These are phyloP conservation scores for Thermochaetoides thermophila DNA, from an alignment of 495 filamentous ascomycete genomes.

Conservation along the genomic window DNA sequence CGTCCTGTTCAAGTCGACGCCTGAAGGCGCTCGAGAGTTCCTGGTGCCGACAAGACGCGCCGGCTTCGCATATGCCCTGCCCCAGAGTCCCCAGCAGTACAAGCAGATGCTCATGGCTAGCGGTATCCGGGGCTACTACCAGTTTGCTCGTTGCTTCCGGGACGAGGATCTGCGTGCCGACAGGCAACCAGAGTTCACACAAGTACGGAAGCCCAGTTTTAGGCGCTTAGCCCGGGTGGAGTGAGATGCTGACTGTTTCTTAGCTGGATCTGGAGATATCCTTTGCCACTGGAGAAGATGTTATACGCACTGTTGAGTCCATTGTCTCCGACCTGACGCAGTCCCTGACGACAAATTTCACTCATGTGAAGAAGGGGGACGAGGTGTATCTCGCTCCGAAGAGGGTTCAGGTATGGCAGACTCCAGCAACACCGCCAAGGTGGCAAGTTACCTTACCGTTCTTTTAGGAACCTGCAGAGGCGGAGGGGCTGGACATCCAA, in stretches of 20 bases:
- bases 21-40: slow-evolving; percentile 90
- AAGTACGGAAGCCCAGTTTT: slow-evolving; percentile 34
- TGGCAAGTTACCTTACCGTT: background rate
- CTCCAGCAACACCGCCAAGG: background rate
- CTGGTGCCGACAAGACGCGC: slow-evolving; percentile 68
- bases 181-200: slow-evolving; percentile 92
- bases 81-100: slow-evolving; percentile 95
- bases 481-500: background rate
- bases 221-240: background rate
- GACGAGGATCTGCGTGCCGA: slow-evolving; percentile 91
- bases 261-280: slow-evolving; percentile 88
- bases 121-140: slow-evolving; percentile 68
- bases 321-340: slow-evolving; percentile 47
- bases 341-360: slow-evolving; percentile 25
- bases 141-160: slow-evolving; percentile 88
- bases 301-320: slow-evolving; percentile 54
- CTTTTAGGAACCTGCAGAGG: background rate
- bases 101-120: slow-evolving; percentile 96
- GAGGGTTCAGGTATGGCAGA: slow-evolving; percentile 1
- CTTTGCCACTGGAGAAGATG: slow-evolving; percentile 58
- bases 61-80: slow-evolving; percentile 74
- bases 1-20: slow-evolving; percentile 90
- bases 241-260: slow-evolving; percentile 3
- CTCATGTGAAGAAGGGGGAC: slow-evolving; percentile 4
- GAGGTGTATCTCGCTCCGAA: slow-evolving; percentile 16